Base-by-base conservation (phyloP, 179 eudicot species). In the Heliamphora pulchella region DNA sequence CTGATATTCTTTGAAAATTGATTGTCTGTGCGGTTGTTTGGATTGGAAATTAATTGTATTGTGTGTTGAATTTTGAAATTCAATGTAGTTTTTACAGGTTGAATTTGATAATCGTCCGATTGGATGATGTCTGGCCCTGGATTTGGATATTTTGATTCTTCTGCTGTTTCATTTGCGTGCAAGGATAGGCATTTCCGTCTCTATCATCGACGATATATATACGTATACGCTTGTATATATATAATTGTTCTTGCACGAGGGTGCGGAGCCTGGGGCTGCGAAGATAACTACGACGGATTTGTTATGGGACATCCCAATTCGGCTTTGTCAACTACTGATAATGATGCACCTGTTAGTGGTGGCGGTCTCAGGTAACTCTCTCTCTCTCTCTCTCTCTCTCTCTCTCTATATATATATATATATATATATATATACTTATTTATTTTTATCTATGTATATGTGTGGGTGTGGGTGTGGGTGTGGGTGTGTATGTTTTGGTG, bases 291-390 rank as follows among this genome's bases (percentile, higher is more conserved):
- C 2, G 10, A 11, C 47, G 82, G 47, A 22, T 20, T 72, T 47
- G 8, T 48, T 55, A 81, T 81, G 83, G 83, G 83, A 68, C 76
- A 81, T 81, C 80, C 76, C 39, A 81, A 76, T 69, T 76, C 83
- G 8, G 80, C 76, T 39, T 81, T 81, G 15, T 69, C 75, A 51
- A 68, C 83, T 48, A 44, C 39, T 46, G 75, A 39, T 15, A 80
- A 81, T 18, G 83, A 81, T 69, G 59, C 80, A 31, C 83, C 83
- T n/a, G 83, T 81, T 58, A 76, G 69, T 50, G 83, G 83, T 15
- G 80, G 83, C 15, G 83, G 83, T 59, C 83, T 81, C 58, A 76
- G 83, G 83, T 76, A 78, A 50, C 22, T 15, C 50, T 50, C 4
- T n/a, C 5, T 22, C 22, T 4, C 20, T 69, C 39, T 47, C 57